Evolutionary conservation across 345 rosid genomes (phyloP).

Genomic region (Odontarrhena argentea): DNA sequence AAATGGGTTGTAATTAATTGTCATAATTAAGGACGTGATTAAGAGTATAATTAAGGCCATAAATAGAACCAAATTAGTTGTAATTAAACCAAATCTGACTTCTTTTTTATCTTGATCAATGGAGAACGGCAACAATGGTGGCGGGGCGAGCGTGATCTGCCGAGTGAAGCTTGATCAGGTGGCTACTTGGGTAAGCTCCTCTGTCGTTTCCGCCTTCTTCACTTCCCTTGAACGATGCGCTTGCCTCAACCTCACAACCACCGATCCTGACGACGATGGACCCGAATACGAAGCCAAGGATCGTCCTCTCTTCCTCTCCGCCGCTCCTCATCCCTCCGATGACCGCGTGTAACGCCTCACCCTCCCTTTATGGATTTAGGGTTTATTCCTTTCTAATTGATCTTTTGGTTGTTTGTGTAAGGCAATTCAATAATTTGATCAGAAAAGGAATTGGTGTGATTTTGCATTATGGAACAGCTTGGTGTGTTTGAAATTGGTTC

Average conservation of each 20-base stretch:
- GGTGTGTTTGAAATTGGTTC: background rate
- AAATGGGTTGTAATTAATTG: no score
- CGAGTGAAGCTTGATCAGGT: slow-evolving; percentile 50
- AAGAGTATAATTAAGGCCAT: background rate
- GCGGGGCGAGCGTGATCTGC: slow-evolving; percentile 36
- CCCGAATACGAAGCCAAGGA: slow-evolving; percentile 43
- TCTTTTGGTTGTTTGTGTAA: background rate
- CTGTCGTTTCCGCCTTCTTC: slow-evolving; percentile 75
- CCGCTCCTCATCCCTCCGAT: slow-evolving; percentile 18
- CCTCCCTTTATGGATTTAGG: no score
- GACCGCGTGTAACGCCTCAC: slow-evolving; percentile 19
- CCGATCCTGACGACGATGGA: slow-evolving; percentile 57
- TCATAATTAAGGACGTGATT: no score
- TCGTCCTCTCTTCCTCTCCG: slow-evolving; percentile 50
- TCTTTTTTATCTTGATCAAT: background rate
- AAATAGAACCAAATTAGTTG: slow-evolving; percentile 1
- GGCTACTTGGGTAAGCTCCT: slow-evolving; percentile 61
- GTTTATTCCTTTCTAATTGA: background rate
- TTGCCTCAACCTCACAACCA: slow-evolving; percentile 70
- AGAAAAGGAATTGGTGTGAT: background rate
- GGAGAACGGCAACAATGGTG: slow-evolving; percentile 24
- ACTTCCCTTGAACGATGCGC: slow-evolving; percentile 76
- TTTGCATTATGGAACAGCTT: background rate
- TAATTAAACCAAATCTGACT: background rate
- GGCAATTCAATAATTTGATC: background rate